Percentiles rank a stretch among this genome's conserved stretches.
Conservation (phyloP, 306 rosid genomes). For the Canavalia gladiata region DNA sequence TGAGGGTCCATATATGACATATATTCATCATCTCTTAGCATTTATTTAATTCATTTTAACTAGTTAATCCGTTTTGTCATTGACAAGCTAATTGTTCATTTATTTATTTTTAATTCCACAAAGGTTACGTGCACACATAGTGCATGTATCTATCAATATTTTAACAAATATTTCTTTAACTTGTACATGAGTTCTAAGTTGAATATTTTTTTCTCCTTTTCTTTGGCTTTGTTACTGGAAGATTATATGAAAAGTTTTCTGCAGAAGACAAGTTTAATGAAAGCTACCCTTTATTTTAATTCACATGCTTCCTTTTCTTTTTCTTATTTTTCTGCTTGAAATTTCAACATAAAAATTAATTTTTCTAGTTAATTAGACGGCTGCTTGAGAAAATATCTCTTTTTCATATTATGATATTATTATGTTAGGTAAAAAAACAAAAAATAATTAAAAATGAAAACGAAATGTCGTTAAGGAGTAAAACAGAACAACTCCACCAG, state of each 20-base stretch:
- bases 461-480: neutral
- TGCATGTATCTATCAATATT: conserved; percentile 3
- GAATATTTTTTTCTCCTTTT: neutral
- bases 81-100: conserved; percentile 13
- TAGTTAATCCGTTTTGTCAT: neutral
- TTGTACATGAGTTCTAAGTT: conserved; percentile 1
- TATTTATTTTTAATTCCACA: neutral
- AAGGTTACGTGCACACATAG: conserved; percentile 34
- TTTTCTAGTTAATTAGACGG: conserved; percentile 28
- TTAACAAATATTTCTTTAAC: neutral
- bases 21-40: neutral
- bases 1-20: too few species aligned
- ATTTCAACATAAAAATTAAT: conserved; percentile 37
- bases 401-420: conserved; percentile 4
- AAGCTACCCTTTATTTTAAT: conserved; percentile 40
- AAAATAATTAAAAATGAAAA: neutral
- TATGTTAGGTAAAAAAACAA: neutral
- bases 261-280: conserved; percentile 35
- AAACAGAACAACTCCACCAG: conserved; percentile 29
- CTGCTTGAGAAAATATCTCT: neutral
- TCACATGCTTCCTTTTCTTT: neutral
- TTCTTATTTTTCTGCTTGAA: conserved; percentile 1
- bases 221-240: conserved; percentile 37
- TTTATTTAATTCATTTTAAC: neutral
- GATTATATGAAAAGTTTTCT: conserved; percentile 42